Percentiles rank a stretch among this genome's conserved stretches.
Conservation (phyloP, 495 filamentous ascomycete species). For the Polyplosphaeria fusca region DNA sequence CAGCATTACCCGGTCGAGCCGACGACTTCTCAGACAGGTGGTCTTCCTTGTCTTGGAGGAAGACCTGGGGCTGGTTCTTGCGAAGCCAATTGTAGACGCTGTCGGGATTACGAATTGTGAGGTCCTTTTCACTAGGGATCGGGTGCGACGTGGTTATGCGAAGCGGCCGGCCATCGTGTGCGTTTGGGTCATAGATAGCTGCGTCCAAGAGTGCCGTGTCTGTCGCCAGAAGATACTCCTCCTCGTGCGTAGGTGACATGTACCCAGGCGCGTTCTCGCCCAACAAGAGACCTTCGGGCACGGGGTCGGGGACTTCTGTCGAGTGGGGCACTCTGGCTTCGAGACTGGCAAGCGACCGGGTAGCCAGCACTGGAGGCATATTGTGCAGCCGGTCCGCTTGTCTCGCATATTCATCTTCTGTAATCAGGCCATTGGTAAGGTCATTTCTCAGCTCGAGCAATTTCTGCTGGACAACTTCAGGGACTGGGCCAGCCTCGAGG, state of each 20-base stretch:
- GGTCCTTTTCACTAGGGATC: conserved; percentile 30
- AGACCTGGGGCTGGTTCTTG: conserved; percentile 75
- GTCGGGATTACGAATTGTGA: conserved; percentile 67
- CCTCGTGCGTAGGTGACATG: conserved; percentile 72
- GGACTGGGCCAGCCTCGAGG: conserved; percentile 43
- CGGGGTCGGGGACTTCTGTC: conserved; percentile 2
- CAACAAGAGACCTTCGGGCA: conserved; percentile 24
- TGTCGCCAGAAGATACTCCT: conserved; percentile 70
- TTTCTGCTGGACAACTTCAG: conserved; percentile 39
- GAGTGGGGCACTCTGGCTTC: conserved; percentile 26
- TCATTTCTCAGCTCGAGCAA: conserved; percentile 49
- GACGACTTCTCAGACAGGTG: conserved; percentile 30
- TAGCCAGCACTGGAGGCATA: conserved; percentile 33
- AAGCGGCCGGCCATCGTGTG: conserved; percentile 23
- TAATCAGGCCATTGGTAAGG: conserved; percentile 45
- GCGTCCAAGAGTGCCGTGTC: conserved; percentile 60
- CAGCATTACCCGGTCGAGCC: conserved; percentile 19
- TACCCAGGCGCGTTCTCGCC: conserved; percentile 44
- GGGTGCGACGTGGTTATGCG: conserved; percentile 16
- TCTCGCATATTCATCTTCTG: conserved; percentile 33
- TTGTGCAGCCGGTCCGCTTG: conserved; percentile 23
- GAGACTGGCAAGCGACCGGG: conserved; percentile 11
- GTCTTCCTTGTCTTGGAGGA: conserved; percentile 69
- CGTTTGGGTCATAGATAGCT: conserved; percentile 19
- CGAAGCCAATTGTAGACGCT: conserved; percentile 90